Base-by-base conservation (phyloP, 1,284 basidiomycete species). In the Sporisorium scitamineum region DNA sequence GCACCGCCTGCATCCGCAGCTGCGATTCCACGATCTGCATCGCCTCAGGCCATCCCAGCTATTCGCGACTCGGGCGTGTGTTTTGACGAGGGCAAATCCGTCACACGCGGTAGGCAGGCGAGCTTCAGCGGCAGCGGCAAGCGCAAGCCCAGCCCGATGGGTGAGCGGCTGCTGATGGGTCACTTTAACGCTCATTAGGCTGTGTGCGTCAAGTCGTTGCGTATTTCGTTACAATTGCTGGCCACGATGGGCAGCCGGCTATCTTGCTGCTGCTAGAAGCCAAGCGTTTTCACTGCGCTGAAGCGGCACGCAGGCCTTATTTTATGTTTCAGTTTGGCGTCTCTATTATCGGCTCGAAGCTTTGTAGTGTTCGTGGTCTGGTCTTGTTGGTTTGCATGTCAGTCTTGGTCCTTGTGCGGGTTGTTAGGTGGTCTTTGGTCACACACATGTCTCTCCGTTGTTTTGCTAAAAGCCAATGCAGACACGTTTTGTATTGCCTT, bases 121-220 rank as follows among this genome's bases (percentile, higher is more conserved):
- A 76, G 72, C 65, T 65, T 78, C 44, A 57, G 64, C 53, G 55
- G 65, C 61, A 71, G 47, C 59, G 44, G 56, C 37, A 78, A 78
- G 71, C 64, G 80, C 48, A 72, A 73, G 63, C 80, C 80, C 2
- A 82, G 80, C 63, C 80, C 80, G 1, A 82, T 82, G 80, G 78
- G 80, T 18, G 80, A 82, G 62, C 63, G 80, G n/a, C 56, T 82
- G 24, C 61, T 82, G 11, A 82, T 82, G 80, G 80, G 80, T 27
- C 80, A 82, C 63, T 79, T 80, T 32, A 80, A 72, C 29, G 78
- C 77, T 18, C 75, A 78, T 53, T 80, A 45, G 60, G 47, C 27
- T 8, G 9, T 2, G 9, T 14, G 48, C 22, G 7, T 26, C 31
- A 34, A 16, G 24, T 5, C 22, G 11, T 24, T 45, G 20, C 11